phyloP scores from a whole-genome alignment of 495 filamentous ascomycete species.

The Penicillium lagena region DNA sequence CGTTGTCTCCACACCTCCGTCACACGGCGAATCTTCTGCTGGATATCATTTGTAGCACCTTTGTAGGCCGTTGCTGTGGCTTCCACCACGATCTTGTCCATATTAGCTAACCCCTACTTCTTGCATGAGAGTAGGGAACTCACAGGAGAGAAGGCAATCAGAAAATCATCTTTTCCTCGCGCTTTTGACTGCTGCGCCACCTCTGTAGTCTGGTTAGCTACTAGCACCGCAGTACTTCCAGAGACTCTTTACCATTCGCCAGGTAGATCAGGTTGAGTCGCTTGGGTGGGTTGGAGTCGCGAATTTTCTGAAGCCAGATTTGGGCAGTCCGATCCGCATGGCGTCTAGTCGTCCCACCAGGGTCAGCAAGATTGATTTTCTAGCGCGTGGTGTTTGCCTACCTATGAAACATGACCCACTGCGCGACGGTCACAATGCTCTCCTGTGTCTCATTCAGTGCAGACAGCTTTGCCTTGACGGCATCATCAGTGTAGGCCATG shows the following conservation, averaged over 20 bases:
- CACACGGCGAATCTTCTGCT: constrained; percentile 79
- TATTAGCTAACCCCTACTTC: constrained; percentile 13
- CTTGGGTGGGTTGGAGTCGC: constrained; percentile 75
- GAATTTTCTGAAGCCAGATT: constrained; percentile 83
- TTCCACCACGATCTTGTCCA: constrained; percentile 67
- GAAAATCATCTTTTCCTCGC: constrained; percentile 83
- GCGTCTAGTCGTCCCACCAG: constrained; percentile 46
- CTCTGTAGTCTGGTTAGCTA: constrained; percentile 49
- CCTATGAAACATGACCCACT: constrained; percentile 99
- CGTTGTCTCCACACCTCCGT: constrained; percentile 91
- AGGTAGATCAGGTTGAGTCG: constrained; percentile 90
- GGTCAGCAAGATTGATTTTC: constrained; percentile 16
- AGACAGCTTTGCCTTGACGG: constrained; percentile 87
- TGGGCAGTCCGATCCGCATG: constrained; percentile 84
- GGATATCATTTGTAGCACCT: constrained; percentile 73
- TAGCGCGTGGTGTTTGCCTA: constrained; percentile 33
- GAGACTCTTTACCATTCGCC: constrained; percentile 66
- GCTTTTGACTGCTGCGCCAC: constrained; percentile 92
- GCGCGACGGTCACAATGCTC: constrained; percentile 86
- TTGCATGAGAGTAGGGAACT: constrained; percentile 8
- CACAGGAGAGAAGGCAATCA: constrained; percentile 79
- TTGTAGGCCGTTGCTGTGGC: constrained; percentile 80
- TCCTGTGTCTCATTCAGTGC: constrained; percentile 94
- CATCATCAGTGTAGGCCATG: constrained; percentile 95
- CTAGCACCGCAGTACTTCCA: too few species aligned